A percentile compares a stretch with the other conserved stretches of the same genome.
Evolutionary conservation across 805 yeast species (phyloP).

Genomic region (Suhomyces sp.): DNA sequence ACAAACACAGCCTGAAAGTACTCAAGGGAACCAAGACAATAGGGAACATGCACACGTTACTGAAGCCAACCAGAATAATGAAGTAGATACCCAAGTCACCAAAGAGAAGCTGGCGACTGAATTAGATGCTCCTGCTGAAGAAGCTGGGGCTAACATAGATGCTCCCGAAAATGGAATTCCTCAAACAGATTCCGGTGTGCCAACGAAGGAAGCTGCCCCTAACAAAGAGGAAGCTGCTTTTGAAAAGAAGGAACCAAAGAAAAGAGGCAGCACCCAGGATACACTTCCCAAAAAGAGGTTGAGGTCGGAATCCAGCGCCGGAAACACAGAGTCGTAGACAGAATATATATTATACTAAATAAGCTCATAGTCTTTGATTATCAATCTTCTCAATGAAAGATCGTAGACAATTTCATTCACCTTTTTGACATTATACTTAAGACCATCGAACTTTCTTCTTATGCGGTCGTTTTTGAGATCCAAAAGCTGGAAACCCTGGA

Average conservation of each 20-base stretch:
- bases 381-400: conserved; percentile 6
- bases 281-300: not conserved
- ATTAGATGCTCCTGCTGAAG: no score
- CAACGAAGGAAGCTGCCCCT: not conserved
- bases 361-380: not conserved
- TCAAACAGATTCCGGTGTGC: not conserved
- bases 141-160: not conserved
- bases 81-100: not conserved
- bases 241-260: not conserved
- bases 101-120: not conserved
- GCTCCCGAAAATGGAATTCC: not conserved
- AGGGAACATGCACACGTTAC: not conserved
- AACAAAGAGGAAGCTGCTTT: not conserved
- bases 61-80: not conserved
- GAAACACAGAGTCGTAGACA: not conserved
- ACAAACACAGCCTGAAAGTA: not conserved
- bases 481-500: conserved; percentile 24
- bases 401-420: conserved; percentile 20
- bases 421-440: conserved; percentile 27
- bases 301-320: not conserved
- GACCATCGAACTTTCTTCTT: conserved; percentile 26
- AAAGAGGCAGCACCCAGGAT: not conserved
- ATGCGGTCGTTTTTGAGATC: conserved; percentile 29
- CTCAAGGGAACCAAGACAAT: not conserved
- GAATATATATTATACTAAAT: not conserved